Evolutionary conservation across 2,329 filamentous ascomycete species (phyloP).

Genomic region (Xylaria polymorpha): DNA sequence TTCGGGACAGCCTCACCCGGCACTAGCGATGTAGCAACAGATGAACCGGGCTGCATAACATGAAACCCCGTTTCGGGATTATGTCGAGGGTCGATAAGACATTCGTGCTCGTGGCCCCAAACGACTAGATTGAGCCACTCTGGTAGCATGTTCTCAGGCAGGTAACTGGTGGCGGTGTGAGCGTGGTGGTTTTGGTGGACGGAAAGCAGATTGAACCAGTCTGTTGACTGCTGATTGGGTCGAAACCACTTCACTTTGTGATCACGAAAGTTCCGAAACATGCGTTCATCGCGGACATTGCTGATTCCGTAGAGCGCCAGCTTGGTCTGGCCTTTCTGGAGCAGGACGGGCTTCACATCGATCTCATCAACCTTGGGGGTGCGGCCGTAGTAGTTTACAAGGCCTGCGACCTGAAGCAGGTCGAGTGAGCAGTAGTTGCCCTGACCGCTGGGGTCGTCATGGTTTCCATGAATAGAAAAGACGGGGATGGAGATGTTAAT

Average conservation of each 20-base stretch:
- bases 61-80: conserved; percentile 92
- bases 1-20: conserved; percentile 92
- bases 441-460: conserved; percentile 97
- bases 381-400: conserved; percentile 96
- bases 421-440: conserved; percentile 93
- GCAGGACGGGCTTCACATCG: conserved; percentile 85
- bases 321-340: conserved; percentile 95
- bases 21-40: conserved; percentile 91
- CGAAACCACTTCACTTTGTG: conserved; percentile 94
- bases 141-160: conserved; percentile 92
- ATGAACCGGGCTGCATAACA: conserved; percentile 97
- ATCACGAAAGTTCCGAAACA: conserved; percentile 93
- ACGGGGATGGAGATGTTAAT: conserved; percentile 98
- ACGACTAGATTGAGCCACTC: conserved; percentile 91
- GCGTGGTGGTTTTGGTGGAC: conserved; percentile 97
- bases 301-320: conserved; percentile 93
- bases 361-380: conserved; percentile 95
- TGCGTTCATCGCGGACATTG: conserved; percentile 93
- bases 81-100: conserved; percentile 82
- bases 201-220: conserved; percentile 96
- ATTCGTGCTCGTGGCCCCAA: conserved; percentile 99
- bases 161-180: conserved; percentile 90
- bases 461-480: conserved; percentile 98
- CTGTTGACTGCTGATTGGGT: conserved; percentile 79
- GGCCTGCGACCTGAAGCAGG: conserved; percentile 86